These are phyloP conservation scores for Sphagnum fallax DNA, from an alignment of 228 moss, liverwort and hornwort species.

Conservation along the genomic window DNA sequence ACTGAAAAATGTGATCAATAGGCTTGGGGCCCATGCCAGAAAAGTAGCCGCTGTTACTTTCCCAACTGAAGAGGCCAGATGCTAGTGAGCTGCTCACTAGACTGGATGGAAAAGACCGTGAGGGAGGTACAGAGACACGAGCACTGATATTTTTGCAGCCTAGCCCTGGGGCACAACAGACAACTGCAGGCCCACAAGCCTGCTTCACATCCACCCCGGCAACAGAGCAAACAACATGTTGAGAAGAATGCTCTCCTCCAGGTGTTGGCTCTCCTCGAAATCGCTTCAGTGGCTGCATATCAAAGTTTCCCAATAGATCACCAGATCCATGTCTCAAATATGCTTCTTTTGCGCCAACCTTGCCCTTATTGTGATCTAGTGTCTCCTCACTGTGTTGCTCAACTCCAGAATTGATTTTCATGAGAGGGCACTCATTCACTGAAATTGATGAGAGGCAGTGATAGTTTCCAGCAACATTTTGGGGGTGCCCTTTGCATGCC, in stretches of 20 bases:
- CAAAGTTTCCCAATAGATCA: constrained; percentile 31
- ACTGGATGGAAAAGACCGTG: constrained; percentile 24
- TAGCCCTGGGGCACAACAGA: constrained; percentile 85
- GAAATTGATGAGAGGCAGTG: constrained; percentile 68
- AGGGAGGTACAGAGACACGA: constrained; percentile 41
- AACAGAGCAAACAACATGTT: constrained; percentile 22
- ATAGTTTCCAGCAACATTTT: constrained; percentile 47
- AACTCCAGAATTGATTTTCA: constrained; percentile 37
- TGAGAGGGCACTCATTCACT: constrained; percentile 32
- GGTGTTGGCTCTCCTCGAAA: constrained; percentile 19
- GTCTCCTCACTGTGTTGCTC: constrained; percentile 15
- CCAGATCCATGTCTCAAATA: constrained; percentile 37
- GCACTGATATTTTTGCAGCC: constrained; percentile 63
- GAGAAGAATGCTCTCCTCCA: constrained; percentile 18
- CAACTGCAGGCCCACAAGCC: constrained; percentile 37
- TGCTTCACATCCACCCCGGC: constrained; percentile 9
- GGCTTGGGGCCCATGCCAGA: constrained; percentile 79
- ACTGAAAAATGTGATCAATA: constrained; percentile 99
- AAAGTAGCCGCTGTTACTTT: constrained; percentile 47
- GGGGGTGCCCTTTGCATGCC: constrained; percentile 94
- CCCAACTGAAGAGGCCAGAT: constrained; percentile 89
- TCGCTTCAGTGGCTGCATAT: constrained; percentile 69
- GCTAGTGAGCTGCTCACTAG: constrained; percentile 58
- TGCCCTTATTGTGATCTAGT: background rate
- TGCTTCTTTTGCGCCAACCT: background rate